These are phyloP conservation scores for Saccharomycopsis sp. DNA, from an alignment of 805 yeast genomes.

Conservation along the genomic window DNA sequence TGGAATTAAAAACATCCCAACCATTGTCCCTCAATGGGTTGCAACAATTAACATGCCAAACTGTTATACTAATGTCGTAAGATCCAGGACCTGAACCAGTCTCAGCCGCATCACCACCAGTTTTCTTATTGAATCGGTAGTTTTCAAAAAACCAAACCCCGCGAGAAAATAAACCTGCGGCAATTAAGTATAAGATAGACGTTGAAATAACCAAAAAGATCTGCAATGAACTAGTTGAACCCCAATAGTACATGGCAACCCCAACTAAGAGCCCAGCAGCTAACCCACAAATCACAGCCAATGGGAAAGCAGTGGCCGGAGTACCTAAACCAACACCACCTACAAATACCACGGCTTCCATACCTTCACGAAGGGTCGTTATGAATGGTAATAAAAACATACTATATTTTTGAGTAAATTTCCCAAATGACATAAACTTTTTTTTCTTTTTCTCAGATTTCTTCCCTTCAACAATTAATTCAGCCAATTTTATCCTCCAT, in stretches of 20 bases:
- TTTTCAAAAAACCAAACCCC: constrained; percentile 86
- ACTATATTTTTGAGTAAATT: constrained; percentile 63
- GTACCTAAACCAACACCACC: constrained; percentile 82
- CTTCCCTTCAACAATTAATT: constrained; percentile 61
- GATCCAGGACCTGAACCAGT: constrained; percentile 92
- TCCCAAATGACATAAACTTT: constrained; percentile 47
- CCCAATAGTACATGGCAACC: constrained; percentile 65
- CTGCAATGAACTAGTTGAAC: constrained; percentile 76
- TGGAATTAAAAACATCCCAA: constrained; percentile 93
- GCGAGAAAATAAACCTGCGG: constrained; percentile 90
- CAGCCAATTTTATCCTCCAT: constrained; percentile 93
- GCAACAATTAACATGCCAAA: constrained; percentile 97
- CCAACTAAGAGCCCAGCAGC: constrained; percentile 73
- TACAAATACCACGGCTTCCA: constrained; percentile 90
- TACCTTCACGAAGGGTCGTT: constrained; percentile 91
- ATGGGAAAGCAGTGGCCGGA: constrained; percentile 70
- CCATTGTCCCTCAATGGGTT: constrained; percentile 87
- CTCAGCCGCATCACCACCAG: constrained; percentile 95
- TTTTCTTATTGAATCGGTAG: constrained; percentile 49
- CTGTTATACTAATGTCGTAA: constrained; percentile 67
- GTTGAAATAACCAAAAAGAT: constrained; percentile 82
- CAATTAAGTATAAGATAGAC: constrained; percentile 75
- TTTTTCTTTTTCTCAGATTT: constrained; percentile 42
- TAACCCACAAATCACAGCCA: constrained; percentile 83
- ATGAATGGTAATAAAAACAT: constrained; percentile 85